Conservation (phyloP, 768 basidiomycete genomes). For the Leccinum variicolor region DNA sequence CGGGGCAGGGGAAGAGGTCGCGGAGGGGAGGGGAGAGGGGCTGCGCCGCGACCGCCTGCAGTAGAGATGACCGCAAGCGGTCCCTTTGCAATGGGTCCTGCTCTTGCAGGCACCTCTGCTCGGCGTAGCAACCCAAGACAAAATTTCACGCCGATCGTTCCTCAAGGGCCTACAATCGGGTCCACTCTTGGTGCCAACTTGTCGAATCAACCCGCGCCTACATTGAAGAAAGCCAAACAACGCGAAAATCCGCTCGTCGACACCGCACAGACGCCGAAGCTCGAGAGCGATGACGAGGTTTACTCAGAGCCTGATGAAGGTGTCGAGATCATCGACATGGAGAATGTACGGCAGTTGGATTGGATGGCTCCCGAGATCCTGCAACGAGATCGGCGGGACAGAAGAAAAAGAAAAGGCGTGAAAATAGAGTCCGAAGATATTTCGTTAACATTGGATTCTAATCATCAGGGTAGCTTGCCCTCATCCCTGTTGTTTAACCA, state of each 20-base stretch:
- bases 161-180: conserved; percentile 35
- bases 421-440: conserved; percentile 47
- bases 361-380: conserved; percentile 86
- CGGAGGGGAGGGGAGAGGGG: conserved; percentile 51
- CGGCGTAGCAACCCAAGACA: conserved; percentile 52
- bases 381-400: conserved; percentile 43
- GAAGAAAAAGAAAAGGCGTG: conserved; percentile 33
- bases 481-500: not conserved
- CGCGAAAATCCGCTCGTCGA: conserved; percentile 24
- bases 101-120: conserved; percentile 55
- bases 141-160: conserved; percentile 50
- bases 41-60: conserved; percentile 43
- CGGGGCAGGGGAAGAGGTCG: conserved; percentile 49
- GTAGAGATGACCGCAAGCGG: conserved; percentile 82
- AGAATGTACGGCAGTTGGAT: conserved; percentile 72
- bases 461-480: conserved; percentile 32
- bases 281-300: conserved; percentile 55
- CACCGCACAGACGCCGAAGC: conserved; percentile 27
- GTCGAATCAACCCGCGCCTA: conserved; percentile 47
- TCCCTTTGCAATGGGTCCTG: conserved; percentile 84
- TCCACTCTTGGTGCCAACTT: conserved; percentile 47
- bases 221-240: conserved; percentile 45
- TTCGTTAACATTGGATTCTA: conserved; percentile 21
- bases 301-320: conserved; percentile 89
- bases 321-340: conserved; percentile 84